Evolutionary conservation across 305 asterid genomes (phyloP), one percentile per base, ranked within the genome.

Genomic region (Plantago coronopus): DNA sequence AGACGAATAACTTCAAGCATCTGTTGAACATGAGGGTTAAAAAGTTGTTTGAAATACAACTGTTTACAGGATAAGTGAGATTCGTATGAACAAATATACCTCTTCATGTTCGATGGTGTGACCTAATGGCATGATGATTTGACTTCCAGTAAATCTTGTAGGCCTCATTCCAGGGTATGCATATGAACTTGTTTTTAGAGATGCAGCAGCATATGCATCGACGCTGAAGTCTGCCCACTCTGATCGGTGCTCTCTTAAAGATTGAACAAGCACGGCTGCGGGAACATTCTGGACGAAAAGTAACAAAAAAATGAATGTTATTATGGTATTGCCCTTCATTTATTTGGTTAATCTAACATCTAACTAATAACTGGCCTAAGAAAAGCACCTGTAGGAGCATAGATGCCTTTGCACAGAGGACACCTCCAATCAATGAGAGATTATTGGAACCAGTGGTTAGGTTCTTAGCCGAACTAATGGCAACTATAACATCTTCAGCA

Each of bases 141-240:
- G 97, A 76, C 85, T 90, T 62, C 97, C 97, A 5, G 94, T 87
- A 68, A 90, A 87, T 69, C 95, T 76, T 17, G 95, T 80, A n/a
- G 93, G 95, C 76, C 95, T 74, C 86, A 81, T 80, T 58, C 95
- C 97, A 0, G 91, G 95, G 72, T 81, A 83, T 0, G 85, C 70
- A 23, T 80, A 85, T 2, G 95, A 71, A 76, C 72, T 77, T 51
- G 91, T 68, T 69, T 85, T 90, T 72, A 87, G 61, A 17, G 96
- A 71, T 1, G 94, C 82, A 45, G 96, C 94, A 51, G 91, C 69
- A 72, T 80, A 90, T 27, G 97, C 97, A 66, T 87, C 96, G 11
- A 90, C 83, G 29, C 74, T 90, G 68, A 90, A 90, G 69, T 90
- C 97, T 0, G 97, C 97, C 97, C 97, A 90, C 69, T 90, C 97